Percentiles rank a stretch among this genome's conserved stretches.
phyloP scores from a whole-genome alignment of 805 yeast species.

The Candida takata region DNA sequence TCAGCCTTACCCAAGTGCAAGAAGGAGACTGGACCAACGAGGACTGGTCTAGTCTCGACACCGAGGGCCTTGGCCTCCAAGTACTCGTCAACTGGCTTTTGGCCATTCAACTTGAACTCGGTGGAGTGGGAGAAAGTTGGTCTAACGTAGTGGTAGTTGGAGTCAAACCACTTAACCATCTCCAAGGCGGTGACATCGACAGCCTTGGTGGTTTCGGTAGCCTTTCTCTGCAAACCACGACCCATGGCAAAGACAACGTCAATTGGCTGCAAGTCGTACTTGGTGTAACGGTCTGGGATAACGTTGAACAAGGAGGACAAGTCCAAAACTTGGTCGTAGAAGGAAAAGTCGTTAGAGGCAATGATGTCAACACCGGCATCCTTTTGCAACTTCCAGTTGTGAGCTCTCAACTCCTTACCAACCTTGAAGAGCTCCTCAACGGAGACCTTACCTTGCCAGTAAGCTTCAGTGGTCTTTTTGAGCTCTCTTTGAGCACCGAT shows the following conservation, averaged over 20 bases:
- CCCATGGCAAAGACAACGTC: conserved; percentile 99
- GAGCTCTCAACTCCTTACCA: conserved; percentile 92
- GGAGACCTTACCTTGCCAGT: conserved; percentile 93
- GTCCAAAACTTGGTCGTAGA: conserved; percentile 95
- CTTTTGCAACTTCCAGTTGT: conserved; percentile 97
- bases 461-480: conserved; percentile 97
- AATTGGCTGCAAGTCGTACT: conserved; percentile 79
- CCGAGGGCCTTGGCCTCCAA: conserved; percentile 97
- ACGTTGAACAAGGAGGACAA: conserved; percentile 89
- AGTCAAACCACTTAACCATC: conserved; percentile 99
- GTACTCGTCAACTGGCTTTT: conserved; percentile 95
- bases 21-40: conserved; percentile 95
- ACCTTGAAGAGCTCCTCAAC: conserved; percentile 83
- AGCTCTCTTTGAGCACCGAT: conserved; percentile 99
- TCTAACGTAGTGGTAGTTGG: conserved; percentile 99
- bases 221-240: conserved; percentile 98
- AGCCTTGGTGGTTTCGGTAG: conserved; percentile 77
- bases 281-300: conserved; percentile 94
- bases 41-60: conserved; percentile 94
- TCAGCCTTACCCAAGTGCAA: conserved; percentile 95
- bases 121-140: conserved; percentile 97
- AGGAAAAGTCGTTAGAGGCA: conserved; percentile 97
- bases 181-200: conserved; percentile 98
- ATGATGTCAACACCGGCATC: conserved; percentile 95
- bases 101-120: conserved; percentile 90